These are phyloP conservation scores for Colletotrichum eremochloae DNA, from an alignment of 2,329 filamentous ascomycete genomes.

Conservation along the genomic window DNA sequence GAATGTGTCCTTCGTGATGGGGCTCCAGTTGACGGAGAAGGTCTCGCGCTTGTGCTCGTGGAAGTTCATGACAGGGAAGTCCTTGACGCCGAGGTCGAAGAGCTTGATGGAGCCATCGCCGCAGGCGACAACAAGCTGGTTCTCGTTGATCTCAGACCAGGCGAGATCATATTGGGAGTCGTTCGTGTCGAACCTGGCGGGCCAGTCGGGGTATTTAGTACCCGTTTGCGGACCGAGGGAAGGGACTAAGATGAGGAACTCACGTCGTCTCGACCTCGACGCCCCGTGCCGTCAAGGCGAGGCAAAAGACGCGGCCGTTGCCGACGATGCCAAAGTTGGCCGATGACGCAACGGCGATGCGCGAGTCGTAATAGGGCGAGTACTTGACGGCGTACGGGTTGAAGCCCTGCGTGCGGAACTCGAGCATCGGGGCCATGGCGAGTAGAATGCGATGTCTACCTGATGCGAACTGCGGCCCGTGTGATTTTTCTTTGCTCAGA, in stretches of 20 bases:
- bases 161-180: conserved; percentile 95
- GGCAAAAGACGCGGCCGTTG: conserved; percentile 89
- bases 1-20: conserved; percentile 91
- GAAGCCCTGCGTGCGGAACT: conserved; percentile 92
- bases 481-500: not conserved
- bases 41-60: conserved; percentile 94
- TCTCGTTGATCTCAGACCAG: conserved; percentile 97
- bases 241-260: conserved; percentile 42
- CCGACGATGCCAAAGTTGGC: conserved; percentile 98
- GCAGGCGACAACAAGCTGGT: conserved; percentile 88
- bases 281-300: conserved; percentile 85
- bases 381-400: conserved; percentile 98
- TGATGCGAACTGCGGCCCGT: conserved; percentile 20
- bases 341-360: conserved; percentile 89
- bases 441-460: conserved; percentile 7
- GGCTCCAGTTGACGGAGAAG: conserved; percentile 93
- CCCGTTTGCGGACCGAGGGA: not conserved
- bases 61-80: conserved; percentile 92
- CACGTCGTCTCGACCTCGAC: conserved; percentile 88
- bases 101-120: conserved; percentile 96
- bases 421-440: conserved; percentile 77
- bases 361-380: conserved; percentile 97
- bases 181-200: conserved; percentile 88
- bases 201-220: not conserved
- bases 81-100: conserved; percentile 84